These are phyloP conservation scores for Vigna trinervia DNA, from an alignment of 306 rosid species.

Conservation along the genomic window DNA sequence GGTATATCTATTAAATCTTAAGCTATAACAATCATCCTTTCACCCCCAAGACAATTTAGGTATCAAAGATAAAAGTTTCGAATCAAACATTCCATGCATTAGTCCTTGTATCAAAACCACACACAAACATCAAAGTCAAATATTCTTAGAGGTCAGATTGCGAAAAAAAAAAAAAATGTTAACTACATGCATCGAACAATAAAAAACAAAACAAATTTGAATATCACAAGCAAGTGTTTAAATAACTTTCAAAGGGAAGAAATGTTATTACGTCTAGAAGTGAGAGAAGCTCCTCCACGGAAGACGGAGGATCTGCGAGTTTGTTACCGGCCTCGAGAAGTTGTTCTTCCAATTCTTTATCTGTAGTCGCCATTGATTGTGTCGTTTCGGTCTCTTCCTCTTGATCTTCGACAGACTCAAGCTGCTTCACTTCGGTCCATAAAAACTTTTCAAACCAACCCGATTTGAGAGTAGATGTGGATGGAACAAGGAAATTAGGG, in stretches of 20 bases:
- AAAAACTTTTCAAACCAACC: constrained; percentile 40
- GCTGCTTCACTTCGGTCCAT: constrained; percentile 55
- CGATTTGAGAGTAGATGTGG: background rate
- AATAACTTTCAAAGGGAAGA: background rate
- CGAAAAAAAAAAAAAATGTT: no score
- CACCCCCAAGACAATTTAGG: background rate
- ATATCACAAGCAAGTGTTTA: constrained; percentile 3
- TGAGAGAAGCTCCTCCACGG: constrained; percentile 73
- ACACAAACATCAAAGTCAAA: background rate
- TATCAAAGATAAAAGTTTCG: no score
- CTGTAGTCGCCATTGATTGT: constrained; percentile 64
- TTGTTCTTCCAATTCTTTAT: constrained; percentile 64
- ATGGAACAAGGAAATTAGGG: constrained; percentile 54
- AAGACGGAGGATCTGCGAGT: constrained; percentile 79
- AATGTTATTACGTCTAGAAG: constrained; percentile 69
- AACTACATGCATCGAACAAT: constrained; percentile 23
- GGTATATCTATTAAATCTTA: background rate
- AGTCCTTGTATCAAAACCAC: background rate
- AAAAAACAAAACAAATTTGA: background rate
- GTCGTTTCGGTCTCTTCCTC: constrained; percentile 22
- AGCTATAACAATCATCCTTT: no score
- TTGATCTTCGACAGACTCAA: constrained; percentile 60
- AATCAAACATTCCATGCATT: background rate
- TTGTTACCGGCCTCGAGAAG: constrained; percentile 74
- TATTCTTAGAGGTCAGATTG: background rate